Evolutionary conservation across 768 basidiomycete genomes (phyloP).

Genomic region (Pleurotus djamor): DNA sequence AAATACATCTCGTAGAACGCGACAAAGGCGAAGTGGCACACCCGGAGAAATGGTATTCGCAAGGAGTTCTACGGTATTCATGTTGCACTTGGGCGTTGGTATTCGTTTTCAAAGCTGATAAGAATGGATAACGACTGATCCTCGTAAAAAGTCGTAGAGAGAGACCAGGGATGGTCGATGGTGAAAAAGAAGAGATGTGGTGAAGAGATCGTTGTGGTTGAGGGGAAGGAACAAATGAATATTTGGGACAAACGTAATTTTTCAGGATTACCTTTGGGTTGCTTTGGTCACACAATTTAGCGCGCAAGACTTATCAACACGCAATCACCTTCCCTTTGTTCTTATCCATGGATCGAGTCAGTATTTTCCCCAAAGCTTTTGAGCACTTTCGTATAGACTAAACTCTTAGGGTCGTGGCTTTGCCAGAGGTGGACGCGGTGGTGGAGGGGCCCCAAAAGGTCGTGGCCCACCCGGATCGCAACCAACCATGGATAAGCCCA

Average conservation of each 20-base stretch:
- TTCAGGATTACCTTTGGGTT: neutral
- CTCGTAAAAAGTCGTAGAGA: constrained; percentile 5
- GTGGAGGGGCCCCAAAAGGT: constrained; percentile 41
- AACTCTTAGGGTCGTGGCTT: constrained; percentile 56
- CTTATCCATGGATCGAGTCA: constrained; percentile 59
- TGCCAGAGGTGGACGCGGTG: constrained; percentile 41
- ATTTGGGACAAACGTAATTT: constrained; percentile 5
- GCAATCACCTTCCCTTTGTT: constrained; percentile 5
- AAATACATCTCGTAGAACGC: constrained; percentile 16
- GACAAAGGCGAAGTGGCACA: constrained; percentile 39
- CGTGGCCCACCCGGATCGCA: constrained; percentile 47
- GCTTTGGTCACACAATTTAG: constrained; percentile 6
- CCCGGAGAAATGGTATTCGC: constrained; percentile 91
- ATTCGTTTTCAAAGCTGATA: constrained; percentile 6
- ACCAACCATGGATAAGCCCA: constrained; percentile 69
- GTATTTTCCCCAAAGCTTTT: constrained; percentile 20
- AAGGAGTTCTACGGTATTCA: constrained; percentile 83
- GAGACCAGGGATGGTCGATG: constrained; percentile 1
- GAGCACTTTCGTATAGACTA: constrained; percentile 30
- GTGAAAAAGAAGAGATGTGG: neutral
- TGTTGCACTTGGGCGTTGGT: constrained; percentile 35
- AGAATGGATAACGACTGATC: constrained; percentile 6
- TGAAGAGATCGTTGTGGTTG: constrained; percentile 3
- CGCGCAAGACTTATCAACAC: constrained; percentile 6
- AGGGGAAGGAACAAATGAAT: constrained; percentile 7